Conservation (phyloP, 1,139 yeast genomes). For the Taphrina communis region DNA sequence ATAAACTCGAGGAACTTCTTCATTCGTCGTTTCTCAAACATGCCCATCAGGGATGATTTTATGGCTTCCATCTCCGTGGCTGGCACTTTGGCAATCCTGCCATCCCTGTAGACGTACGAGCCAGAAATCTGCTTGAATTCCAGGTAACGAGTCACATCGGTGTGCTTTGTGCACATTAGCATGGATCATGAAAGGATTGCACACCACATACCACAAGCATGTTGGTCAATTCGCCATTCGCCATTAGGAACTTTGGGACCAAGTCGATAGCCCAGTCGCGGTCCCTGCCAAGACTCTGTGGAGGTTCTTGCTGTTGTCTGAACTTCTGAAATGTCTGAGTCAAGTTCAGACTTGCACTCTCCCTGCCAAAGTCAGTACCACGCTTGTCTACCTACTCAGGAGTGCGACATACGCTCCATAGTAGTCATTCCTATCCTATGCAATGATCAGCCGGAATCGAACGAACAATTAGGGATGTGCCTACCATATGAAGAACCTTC, state of each 20-base stretch:
- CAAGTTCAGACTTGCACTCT: constrained; percentile 69
- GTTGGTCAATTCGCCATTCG: constrained; percentile 95
- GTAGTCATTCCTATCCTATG: constrained; percentile 83
- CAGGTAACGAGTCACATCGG: constrained; percentile 92
- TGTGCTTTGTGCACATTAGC: constrained; percentile 56
- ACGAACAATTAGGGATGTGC: not conserved
- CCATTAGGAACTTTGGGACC: constrained; percentile 96
- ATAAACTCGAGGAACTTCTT: constrained; percentile 88
- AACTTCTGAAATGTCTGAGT: constrained; percentile 58
- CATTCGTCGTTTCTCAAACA: constrained; percentile 95
- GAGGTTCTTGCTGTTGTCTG: constrained; percentile 63
- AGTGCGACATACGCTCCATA: constrained; percentile 67
- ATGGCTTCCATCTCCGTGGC: constrained; percentile 81
- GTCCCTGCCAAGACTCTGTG: constrained; percentile 78
- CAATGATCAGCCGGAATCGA: not conserved
- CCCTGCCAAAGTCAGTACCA: constrained; percentile 50
- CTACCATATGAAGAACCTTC: constrained; percentile 81
- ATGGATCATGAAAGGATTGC: not conserved
- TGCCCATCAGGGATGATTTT: constrained; percentile 89
- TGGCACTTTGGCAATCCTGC: constrained; percentile 93
- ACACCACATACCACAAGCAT: constrained; percentile 58
- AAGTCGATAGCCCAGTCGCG: constrained; percentile 98
- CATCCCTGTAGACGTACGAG: constrained; percentile 88
- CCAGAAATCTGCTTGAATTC: constrained; percentile 97
- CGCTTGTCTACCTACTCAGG: not conserved